These are phyloP conservation scores for Chaetothyriales sp. DNA, from an alignment of 2,329 filamentous ascomycete genomes.

Conservation along the genomic window DNA sequence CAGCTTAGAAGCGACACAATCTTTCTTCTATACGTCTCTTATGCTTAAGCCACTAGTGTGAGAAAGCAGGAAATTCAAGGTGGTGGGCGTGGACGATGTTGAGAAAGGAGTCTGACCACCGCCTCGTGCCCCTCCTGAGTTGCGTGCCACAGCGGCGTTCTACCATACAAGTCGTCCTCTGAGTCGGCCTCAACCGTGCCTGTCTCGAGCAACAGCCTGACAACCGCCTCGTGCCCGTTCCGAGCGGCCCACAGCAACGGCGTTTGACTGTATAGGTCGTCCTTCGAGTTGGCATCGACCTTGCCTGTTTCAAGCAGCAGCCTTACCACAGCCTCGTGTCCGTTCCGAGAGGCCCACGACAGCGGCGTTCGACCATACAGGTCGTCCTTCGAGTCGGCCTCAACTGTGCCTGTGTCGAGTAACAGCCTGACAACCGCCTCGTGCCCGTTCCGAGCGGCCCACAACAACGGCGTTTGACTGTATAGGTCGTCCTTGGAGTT, in stretches of 20 bases:
- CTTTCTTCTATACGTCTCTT: not conserved
- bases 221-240: no score
- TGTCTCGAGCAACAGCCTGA: no score
- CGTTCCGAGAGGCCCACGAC: no score
- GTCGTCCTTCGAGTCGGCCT: no score
- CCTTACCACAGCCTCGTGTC: no score
- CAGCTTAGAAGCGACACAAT: not conserved
- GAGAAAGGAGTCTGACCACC: not conserved
- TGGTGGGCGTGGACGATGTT: not conserved
- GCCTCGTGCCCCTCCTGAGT: not conserved
- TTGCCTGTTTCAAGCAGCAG: no score
- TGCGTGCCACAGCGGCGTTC: constrained; percentile 1
- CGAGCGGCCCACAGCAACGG: no score
- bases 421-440: not conserved
- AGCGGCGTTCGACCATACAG: no score
- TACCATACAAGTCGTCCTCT: not conserved
- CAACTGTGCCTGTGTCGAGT: not conserved
- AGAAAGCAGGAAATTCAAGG: not conserved
- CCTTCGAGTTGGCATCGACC: no score
- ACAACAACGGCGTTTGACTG: not conserved
- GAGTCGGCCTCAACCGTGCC: constrained; percentile 4
- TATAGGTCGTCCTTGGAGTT: constrained; percentile 1
- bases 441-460: not conserved
- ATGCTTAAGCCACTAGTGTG: not conserved
- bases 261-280: no score